phyloP scores from a whole-genome alignment of 495 filamentous ascomycete genomes.

The Aspergillus sclerotiicarbonarius region DNA sequence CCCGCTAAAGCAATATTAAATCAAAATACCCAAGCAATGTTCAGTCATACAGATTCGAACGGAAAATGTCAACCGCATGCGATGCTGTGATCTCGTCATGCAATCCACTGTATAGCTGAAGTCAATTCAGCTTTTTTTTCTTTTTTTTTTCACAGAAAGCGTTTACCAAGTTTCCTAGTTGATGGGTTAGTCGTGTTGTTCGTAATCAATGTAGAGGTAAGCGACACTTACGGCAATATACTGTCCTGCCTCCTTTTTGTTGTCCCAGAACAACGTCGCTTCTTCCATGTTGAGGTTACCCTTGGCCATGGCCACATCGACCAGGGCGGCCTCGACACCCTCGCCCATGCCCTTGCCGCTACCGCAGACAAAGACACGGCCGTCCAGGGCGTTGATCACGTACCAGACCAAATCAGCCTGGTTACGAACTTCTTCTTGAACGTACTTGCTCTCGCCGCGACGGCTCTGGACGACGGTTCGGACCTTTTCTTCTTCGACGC shows the following conservation, averaged over 20 bases:
- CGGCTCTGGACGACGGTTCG: slow-evolving; percentile 92
- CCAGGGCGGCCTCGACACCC: slow-evolving; percentile 79
- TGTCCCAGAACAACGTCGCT: slow-evolving; percentile 72
- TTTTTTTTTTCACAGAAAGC: not conserved
- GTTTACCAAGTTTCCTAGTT: slow-evolving; percentile 40
- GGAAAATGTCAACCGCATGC: slow-evolving; percentile 4
- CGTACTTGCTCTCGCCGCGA: slow-evolving; percentile 71
- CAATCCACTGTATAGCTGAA: not conserved
- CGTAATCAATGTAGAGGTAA: not conserved
- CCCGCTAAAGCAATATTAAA: slow-evolving; percentile 32
- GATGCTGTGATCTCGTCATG: not conserved
- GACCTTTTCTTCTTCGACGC: slow-evolving; percentile 87
- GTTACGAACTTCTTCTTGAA: slow-evolving; percentile 79
- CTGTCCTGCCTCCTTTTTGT: slow-evolving; percentile 81
- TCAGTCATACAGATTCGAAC: not conserved
- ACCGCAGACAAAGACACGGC: slow-evolving; percentile 92
- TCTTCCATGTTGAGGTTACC: slow-evolving; percentile 71
- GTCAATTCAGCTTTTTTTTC: slow-evolving; percentile 1
- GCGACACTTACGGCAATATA: slow-evolving; percentile 76
- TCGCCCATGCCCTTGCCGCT: slow-evolving; percentile 96
- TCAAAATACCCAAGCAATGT: slow-evolving; percentile 8
- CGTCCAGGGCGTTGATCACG: slow-evolving; percentile 89
- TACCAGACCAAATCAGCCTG: slow-evolving; percentile 97
- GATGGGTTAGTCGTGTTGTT: slow-evolving; percentile 10
- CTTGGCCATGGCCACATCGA: slow-evolving; percentile 78